These are phyloP conservation scores for Acmispon strigosus DNA, from an alignment of 306 rosid genomes.

Conservation along the genomic window DNA sequence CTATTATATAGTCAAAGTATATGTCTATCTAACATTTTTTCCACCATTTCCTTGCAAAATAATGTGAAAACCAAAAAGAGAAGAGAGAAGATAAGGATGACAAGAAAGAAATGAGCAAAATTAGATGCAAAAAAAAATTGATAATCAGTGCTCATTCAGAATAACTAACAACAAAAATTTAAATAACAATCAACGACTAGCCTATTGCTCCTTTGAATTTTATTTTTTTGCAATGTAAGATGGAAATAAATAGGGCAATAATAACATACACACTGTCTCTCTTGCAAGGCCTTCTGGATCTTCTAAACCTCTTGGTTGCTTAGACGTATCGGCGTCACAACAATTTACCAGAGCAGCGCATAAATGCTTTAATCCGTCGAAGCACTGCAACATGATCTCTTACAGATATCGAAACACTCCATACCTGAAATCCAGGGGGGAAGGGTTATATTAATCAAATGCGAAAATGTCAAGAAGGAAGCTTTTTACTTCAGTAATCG, in stretches of 20 bases:
- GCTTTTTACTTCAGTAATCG: not conserved
- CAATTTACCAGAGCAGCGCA: constrained; percentile 49
- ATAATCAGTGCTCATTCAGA: not conserved
- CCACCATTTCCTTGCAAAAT: not conserved
- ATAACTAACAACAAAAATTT: not conserved
- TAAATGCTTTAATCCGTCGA: constrained; percentile 73
- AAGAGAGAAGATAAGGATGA: not conserved
- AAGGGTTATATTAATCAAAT: not conserved
- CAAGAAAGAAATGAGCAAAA: not conserved
- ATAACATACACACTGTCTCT: constrained; percentile 76
- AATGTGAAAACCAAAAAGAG: not conserved
- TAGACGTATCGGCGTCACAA: constrained; percentile 43
- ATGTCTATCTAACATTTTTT: not conserved
- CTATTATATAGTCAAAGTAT: not conserved
- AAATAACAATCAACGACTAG: not conserved
- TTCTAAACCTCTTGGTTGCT: constrained; percentile 57
- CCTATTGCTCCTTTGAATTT: constrained; percentile 1
- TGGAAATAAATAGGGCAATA: constrained; percentile 20
- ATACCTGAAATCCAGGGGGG: constrained; percentile 49
- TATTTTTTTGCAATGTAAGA: constrained; percentile 11
- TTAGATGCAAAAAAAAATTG: not conserved
- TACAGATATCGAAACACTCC: constrained; percentile 63
- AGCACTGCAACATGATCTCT: constrained; percentile 79
- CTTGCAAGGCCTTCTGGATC: constrained; percentile 86
- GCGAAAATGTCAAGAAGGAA: not conserved